These are phyloP conservation scores for Penicillium sp. DNA, from an alignment of 2,329 filamentous ascomycete genomes.

Conservation along the genomic window DNA sequence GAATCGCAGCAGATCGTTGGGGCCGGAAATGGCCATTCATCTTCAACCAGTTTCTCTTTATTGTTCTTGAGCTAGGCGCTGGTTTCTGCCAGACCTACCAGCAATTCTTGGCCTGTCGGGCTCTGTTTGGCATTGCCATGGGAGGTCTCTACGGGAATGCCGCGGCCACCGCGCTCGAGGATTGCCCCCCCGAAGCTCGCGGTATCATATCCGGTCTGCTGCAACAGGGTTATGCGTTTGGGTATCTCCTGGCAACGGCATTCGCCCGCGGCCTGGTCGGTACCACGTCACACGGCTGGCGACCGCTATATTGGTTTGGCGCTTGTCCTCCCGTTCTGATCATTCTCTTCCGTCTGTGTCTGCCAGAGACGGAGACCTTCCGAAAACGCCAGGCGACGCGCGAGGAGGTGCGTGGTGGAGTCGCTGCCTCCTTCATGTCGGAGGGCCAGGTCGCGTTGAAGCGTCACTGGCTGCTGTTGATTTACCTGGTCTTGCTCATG, in stretches of 20 bases:
- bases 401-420: constrained; percentile 53
- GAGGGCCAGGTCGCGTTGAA: constrained; percentile 77
- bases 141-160: constrained; percentile 62
- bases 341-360: constrained; percentile 71
- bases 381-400: constrained; percentile 63
- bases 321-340: constrained; percentile 76
- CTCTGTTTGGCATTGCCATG: constrained; percentile 64
- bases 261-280: constrained; percentile 53
- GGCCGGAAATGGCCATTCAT: constrained; percentile 60
- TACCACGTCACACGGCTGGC: constrained; percentile 76
- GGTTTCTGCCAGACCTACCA: constrained; percentile 59
- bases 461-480: constrained; percentile 74
- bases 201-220: constrained; percentile 61
- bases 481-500: constrained; percentile 83
- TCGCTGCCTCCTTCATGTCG: constrained; percentile 65
- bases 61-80: constrained; percentile 59
- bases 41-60: constrained; percentile 60
- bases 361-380: constrained; percentile 77
- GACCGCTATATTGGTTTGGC: constrained; percentile 86
- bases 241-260: constrained; percentile 60
- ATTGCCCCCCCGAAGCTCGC: constrained; percentile 57
- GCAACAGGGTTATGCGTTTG: constrained; percentile 63
- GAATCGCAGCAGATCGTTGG: constrained; percentile 52
- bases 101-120: constrained; percentile 58
- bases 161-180: constrained; percentile 61